Base-by-base conservation (phyloP, 2,329 filamentous ascomycete species). In the Monilinia vaccinii-corymbosi region DNA sequence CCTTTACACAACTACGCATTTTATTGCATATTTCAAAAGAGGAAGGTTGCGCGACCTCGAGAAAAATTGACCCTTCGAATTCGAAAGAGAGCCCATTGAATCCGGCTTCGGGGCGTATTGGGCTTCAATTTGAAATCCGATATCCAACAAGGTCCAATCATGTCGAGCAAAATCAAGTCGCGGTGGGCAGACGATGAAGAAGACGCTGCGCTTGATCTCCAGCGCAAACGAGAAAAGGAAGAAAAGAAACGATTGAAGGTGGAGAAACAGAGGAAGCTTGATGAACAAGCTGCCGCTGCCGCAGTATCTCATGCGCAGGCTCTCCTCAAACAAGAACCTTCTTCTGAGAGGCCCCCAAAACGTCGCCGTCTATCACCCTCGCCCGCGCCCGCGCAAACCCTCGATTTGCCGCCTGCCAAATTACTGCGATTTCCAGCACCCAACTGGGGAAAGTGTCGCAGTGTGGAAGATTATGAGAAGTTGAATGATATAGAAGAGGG, bases 401-500 rank as follows among this genome's bases (percentile, higher is more conserved):
- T 68, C 64, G 67, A 74, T 47, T 65, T 72, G 40, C 67, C 70
- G 5, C 75, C 78, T 40, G 74, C 81, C 1, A 83, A 80, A 64
- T 77, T 96, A 2, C 74, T 97, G 46, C 84, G 88, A 13, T 92
- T 95, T 70, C 81, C 87, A 11, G 78, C 79, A 16, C 81, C 82
- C 11, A 74, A 77, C 66, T 96, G 91, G 84, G 81, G 83, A 55
- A 78, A 76, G 60, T 88, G 87, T 70, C 81, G 88, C 62, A 89
- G 89, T 71, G 87, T 96, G 31, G 88, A 93, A 70, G 87, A 90
- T 70, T 99, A 92, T 75, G 89, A 97, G 69, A 88, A 89, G 67
- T 79, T 99, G 60, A 99, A 99, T 73, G 89, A 94, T 72, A 99
- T 99, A 69, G 94, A 97, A 74, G 94, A 99, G 76, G 94, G 94